Conservation (phyloP, 2,329 filamentous ascomycete species). For the Hirsutella rhossiliensis region DNA sequence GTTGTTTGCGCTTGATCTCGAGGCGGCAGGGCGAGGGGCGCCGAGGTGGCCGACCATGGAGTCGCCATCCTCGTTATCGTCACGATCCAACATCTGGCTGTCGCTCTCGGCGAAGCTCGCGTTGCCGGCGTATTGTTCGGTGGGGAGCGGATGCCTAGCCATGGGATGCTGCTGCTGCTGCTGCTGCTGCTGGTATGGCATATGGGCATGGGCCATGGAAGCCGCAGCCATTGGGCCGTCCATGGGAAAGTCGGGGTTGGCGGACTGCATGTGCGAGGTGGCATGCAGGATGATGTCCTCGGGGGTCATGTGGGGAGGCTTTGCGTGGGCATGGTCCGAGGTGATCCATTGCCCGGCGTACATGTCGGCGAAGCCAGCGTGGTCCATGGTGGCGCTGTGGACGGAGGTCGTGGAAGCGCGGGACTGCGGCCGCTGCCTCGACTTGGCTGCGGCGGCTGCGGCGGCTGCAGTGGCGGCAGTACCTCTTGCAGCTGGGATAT, state of each 20-base stretch:
- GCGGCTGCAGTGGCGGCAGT: constrained; percentile 1
- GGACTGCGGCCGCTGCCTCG: constrained; percentile 39
- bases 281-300: constrained; percentile 50
- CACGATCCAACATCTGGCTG: constrained; percentile 47
- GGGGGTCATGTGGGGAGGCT: constrained; percentile 37
- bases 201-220: constrained; percentile 26
- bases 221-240: constrained; percentile 30
- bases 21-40: constrained; percentile 42
- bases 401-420: constrained; percentile 45
- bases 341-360: constrained; percentile 39
- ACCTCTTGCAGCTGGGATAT: constrained; percentile 17
- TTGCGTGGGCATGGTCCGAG: constrained; percentile 29
- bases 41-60: constrained; percentile 31
- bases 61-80: constrained; percentile 46
- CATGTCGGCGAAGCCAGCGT: constrained; percentile 30
- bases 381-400: constrained; percentile 40
- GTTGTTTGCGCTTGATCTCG: constrained; percentile 61
- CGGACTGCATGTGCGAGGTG: constrained; percentile 41
- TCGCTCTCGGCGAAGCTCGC: constrained; percentile 45
- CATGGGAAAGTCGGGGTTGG: constrained; percentile 37
- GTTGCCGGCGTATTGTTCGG: constrained; percentile 39
- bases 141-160: constrained; percentile 38
- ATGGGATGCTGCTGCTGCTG: constrained; percentile 24
- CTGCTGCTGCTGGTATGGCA: constrained; percentile 24
- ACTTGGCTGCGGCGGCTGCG: constrained; percentile 19